Evolutionary conservation across 1,284 basidiomycete species (phyloP).

Genomic region (Moesziomyces globuligerus): DNA sequence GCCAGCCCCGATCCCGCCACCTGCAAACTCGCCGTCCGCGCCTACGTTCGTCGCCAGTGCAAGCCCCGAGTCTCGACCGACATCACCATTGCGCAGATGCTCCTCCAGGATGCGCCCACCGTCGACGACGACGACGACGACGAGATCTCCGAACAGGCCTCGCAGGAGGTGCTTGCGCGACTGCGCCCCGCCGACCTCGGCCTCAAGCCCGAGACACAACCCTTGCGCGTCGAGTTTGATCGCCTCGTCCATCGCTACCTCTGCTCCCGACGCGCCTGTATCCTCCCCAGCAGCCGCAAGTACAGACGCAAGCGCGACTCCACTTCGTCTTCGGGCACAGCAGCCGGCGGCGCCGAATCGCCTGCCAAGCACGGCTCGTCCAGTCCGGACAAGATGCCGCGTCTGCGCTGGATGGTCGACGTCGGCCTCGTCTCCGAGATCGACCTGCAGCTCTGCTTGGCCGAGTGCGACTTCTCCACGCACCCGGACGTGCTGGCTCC

Average conservation of each 20-base stretch:
- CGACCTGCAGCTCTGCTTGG: constrained; percentile 27
- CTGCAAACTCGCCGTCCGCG: constrained; percentile 36
- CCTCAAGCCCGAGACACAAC: constrained; percentile 33
- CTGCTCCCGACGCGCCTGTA: constrained; percentile 26
- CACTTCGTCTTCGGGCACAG: constrained; percentile 23
- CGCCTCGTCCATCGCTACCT: constrained; percentile 43
- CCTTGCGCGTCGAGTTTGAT: constrained; percentile 43
- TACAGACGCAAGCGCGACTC: constrained; percentile 15
- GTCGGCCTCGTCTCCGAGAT: constrained; percentile 48
- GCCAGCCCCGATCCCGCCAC: constrained; percentile 37
- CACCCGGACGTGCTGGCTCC: constrained; percentile 51
- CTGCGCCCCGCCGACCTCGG: constrained; percentile 31
- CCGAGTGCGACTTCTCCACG: constrained; percentile 39
- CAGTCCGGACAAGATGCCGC: constrained; percentile 18
- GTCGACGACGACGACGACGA: constrained; percentile 5
- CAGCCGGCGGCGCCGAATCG: constrained; percentile 4
- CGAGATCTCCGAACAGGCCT: constrained; percentile 12
- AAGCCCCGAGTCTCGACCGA: constrained; percentile 31
- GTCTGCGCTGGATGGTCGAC: constrained; percentile 55
- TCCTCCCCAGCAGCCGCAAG: constrained; percentile 19
- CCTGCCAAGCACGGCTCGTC: constrained; percentile 8
- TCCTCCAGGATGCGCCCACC: constrained; percentile 5
- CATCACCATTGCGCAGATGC: constrained; percentile 20
- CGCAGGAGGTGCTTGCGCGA: constrained; percentile 21
- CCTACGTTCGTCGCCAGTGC: constrained; percentile 28